phyloP scores from a whole-genome alignment of 805 yeast species.

The Candida nanaspora region DNA sequence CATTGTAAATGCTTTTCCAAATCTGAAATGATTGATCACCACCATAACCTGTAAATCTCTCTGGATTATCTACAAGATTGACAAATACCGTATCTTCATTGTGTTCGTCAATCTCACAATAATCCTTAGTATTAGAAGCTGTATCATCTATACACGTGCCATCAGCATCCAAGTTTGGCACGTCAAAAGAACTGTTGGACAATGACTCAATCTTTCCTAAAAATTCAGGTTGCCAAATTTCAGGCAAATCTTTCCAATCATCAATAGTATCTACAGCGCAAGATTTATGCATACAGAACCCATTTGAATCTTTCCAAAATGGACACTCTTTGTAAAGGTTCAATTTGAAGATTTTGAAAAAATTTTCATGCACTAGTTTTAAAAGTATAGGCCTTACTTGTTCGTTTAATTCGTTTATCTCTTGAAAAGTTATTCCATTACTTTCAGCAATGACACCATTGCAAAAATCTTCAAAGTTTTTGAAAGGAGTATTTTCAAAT shows the following conservation, averaged over 20 bases:
- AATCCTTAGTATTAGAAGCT: constrained; percentile 32
- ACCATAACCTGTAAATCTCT: constrained; percentile 92
- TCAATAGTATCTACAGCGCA: constrained; percentile 86
- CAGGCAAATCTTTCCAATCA: constrained; percentile 65
- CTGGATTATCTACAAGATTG: constrained; percentile 83
- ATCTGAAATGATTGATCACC: constrained; percentile 89
- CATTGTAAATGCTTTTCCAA: constrained; percentile 89
- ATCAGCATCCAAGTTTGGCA: constrained; percentile 17
- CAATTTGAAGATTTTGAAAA: constrained; percentile 81
- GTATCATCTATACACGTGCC: constrained; percentile 20
- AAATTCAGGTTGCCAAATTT: constrained; percentile 65
- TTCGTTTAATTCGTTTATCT: constrained; percentile 45
- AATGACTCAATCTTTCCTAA: constrained; percentile 45
- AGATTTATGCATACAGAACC: constrained; percentile 78
- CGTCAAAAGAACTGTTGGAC: constrained; percentile 21
- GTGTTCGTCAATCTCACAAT: constrained; percentile 59
- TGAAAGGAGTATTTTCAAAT: constrained; percentile 25
- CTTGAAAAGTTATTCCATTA: constrained; percentile 28
- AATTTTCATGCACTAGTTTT: constrained; percentile 61
- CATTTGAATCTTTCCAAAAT: constrained; percentile 70
- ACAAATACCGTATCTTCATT: constrained; percentile 74
- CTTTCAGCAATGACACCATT: constrained; percentile 19
- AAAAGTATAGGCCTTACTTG: constrained; percentile 50
- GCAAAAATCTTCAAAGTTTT: constrained; percentile 14
- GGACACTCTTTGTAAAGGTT: constrained; percentile 82